phyloP scores from a whole-genome alignment of 2,329 filamentous ascomycete species.

The Alternaria atra region DNA sequence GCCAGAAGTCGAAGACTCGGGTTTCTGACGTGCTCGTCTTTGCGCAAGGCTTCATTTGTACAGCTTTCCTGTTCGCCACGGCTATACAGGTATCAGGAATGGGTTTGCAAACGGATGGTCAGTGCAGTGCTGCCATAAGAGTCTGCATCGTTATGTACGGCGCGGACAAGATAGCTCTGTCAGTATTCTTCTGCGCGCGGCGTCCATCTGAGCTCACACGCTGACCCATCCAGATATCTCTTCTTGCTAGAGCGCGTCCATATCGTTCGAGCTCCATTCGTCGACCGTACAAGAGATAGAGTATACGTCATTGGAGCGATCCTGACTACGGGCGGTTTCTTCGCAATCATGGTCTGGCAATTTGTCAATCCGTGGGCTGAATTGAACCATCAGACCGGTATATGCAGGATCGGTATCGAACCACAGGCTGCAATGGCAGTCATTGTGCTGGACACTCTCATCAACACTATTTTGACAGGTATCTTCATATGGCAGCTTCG shows the following conservation, averaged over 20 bases:
- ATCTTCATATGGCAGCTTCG: conserved; percentile 49
- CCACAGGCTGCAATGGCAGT: conserved; percentile 39
- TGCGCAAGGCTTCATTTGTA: conserved; percentile 28
- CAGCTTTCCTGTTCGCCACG: conserved; percentile 38
- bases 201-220: neutral
- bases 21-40: conserved; percentile 30
- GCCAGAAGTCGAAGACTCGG: conserved; percentile 16
- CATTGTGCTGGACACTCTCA: conserved; percentile 44
- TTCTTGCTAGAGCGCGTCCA: conserved; percentile 53
- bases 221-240: conserved; percentile 36
- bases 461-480: conserved; percentile 46
- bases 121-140: conserved; percentile 46
- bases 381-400: conserved; percentile 35
- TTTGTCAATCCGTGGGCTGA: conserved; percentile 37
- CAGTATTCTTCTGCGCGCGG: conserved; percentile 2
- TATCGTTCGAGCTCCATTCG: conserved; percentile 42
- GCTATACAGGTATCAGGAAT: conserved; percentile 39
- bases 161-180: conserved; percentile 41
- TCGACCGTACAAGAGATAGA: conserved; percentile 39
- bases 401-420: conserved; percentile 50
- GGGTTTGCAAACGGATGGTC: conserved; percentile 32
- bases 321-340: conserved; percentile 31
- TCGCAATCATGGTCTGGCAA: conserved; percentile 29
- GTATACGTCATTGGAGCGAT: conserved; percentile 42
- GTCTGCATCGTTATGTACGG: conserved; percentile 50